Percentiles rank a stretch among this genome's conserved stretches.
Evolutionary conservation across 257 asterid genomes (phyloP).

Genomic region (Galeopsis tetrahit): DNA sequence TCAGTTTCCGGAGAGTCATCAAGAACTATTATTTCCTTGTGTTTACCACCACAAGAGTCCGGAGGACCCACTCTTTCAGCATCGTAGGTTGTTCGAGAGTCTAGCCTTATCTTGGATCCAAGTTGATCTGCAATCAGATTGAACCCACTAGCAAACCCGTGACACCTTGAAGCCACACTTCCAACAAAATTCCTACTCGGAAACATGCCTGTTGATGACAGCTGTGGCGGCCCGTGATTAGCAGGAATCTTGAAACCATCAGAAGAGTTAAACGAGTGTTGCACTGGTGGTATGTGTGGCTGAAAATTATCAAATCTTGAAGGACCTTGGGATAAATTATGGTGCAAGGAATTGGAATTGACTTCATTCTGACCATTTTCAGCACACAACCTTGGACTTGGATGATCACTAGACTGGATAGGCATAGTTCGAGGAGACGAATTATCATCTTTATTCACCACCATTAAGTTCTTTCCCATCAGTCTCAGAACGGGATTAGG

Average conservation of each 20-base stretch:
- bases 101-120: slow-evolving; percentile 37
- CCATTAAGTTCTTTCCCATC: slow-evolving; percentile 95
- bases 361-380: slow-evolving; percentile 40
- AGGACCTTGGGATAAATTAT: slow-evolving; percentile 36
- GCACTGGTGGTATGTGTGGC: slow-evolving; percentile 35
- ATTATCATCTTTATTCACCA: slow-evolving; percentile 67
- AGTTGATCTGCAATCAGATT: slow-evolving; percentile 34
- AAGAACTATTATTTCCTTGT: slow-evolving; percentile 50
- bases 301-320: slow-evolving; percentile 33
- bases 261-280: slow-evolving; percentile 43
- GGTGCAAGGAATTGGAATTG: slow-evolving; percentile 36
- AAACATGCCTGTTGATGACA: slow-evolving; percentile 34
- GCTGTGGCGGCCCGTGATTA: slow-evolving; percentile 37
- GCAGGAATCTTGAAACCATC: slow-evolving; percentile 41
- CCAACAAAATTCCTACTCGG: slow-evolving; percentile 36
- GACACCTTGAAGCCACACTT: slow-evolving; percentile 35
- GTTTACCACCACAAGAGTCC: slow-evolving; percentile 36
- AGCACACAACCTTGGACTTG: slow-evolving; percentile 30
- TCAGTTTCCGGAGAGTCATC: slow-evolving; percentile 53
- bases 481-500: slow-evolving; percentile 77
- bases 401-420: slow-evolving; percentile 38
- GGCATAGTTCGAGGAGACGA: slow-evolving; percentile 40
- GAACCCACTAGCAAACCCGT: slow-evolving; percentile 39
- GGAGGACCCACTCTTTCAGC: slow-evolving; percentile 31
- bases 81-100: slow-evolving; percentile 32